Conservation (phyloP, 2,329 filamentous ascomycete genomes). For the Sporothrix variecibatus region DNA sequence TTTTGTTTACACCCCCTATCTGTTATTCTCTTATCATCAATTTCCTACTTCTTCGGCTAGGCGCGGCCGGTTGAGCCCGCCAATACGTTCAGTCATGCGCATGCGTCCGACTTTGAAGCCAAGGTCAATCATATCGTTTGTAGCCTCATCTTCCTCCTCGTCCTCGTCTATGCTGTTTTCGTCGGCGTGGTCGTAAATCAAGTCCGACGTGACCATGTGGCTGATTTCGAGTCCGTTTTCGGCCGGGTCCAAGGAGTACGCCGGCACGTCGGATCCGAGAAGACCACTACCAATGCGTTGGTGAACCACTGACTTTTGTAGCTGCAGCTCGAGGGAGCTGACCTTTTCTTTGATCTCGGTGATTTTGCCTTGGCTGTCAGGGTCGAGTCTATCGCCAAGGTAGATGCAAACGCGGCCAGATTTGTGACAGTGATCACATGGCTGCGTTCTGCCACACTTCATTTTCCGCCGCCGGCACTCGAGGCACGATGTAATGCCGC, state of each 20-base stretch:
- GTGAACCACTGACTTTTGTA: constrained; percentile 59
- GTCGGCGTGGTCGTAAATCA: constrained; percentile 46
- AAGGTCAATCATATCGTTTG: constrained; percentile 67
- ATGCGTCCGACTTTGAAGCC: constrained; percentile 72
- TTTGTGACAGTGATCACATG: constrained; percentile 67
- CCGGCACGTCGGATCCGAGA: constrained; percentile 20
- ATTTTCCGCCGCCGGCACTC: constrained; percentile 75
- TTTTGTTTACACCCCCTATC: not conserved
- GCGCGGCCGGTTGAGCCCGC: constrained; percentile 69
- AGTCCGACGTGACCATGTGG: constrained; percentile 24
- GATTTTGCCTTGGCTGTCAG: constrained; percentile 67
- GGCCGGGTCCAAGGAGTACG: constrained; percentile 53
- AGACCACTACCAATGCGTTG: constrained; percentile 25
- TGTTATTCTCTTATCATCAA: not conserved
- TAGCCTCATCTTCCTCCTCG: constrained; percentile 42
- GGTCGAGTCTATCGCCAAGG: constrained; percentile 67
- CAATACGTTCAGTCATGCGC: constrained; percentile 72
- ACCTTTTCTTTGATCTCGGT: constrained; percentile 80
- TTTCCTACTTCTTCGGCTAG: constrained; percentile 66
- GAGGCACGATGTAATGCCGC: constrained; percentile 68
- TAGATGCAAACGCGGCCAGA: constrained; percentile 61
- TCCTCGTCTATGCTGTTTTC: constrained; percentile 5
- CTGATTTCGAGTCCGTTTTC: constrained; percentile 24
- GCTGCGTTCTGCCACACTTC: constrained; percentile 73
- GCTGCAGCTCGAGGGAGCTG: constrained; percentile 67